A percentile compares a stretch with the other conserved stretches of the same genome.
These are phyloP conservation scores for Penicillium psychrosexuale DNA, from an alignment of 2,329 filamentous ascomycete species.

Conservation along the genomic window DNA sequence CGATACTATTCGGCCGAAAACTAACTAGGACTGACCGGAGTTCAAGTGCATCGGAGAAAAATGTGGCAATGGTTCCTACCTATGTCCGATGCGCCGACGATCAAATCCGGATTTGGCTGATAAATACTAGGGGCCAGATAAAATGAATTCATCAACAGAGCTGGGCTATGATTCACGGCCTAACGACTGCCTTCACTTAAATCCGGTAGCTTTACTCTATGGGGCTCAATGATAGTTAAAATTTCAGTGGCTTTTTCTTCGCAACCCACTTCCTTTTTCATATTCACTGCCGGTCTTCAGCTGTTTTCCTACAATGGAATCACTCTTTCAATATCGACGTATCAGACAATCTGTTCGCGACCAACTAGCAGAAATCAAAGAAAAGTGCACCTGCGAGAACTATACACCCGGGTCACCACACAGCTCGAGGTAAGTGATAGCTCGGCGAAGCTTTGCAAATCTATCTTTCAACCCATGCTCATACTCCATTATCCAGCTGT, in stretches of 20 bases:
- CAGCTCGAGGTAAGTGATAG: not conserved
- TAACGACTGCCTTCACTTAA: too few relatives aligned
- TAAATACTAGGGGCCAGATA: not conserved
- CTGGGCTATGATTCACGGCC: not conserved
- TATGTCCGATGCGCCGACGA: not conserved
- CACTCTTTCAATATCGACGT: not conserved
- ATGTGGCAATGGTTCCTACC: not conserved
- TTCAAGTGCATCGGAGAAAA: not conserved
- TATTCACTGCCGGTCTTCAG: not conserved
- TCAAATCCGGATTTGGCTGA: not conserved
- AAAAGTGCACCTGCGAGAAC: not conserved
- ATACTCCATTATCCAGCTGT: not conserved
- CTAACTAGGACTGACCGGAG: not conserved
- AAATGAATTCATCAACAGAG: not conserved
- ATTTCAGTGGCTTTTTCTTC: not conserved
- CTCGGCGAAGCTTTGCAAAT: not conserved
- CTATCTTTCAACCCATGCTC: not conserved
- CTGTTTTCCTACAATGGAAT: not conserved
- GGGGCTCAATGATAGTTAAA: not conserved
- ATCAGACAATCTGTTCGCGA: not conserved
- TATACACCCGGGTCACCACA: not conserved
- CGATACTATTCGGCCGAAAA: not conserved
- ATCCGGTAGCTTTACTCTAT: not conserved
- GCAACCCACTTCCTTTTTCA: not conserved
- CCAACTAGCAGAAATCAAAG: not conserved